phyloP scores from a whole-genome alignment of 768 basidiomycete genomes.

The Brasilioporus rufonigricans region DNA sequence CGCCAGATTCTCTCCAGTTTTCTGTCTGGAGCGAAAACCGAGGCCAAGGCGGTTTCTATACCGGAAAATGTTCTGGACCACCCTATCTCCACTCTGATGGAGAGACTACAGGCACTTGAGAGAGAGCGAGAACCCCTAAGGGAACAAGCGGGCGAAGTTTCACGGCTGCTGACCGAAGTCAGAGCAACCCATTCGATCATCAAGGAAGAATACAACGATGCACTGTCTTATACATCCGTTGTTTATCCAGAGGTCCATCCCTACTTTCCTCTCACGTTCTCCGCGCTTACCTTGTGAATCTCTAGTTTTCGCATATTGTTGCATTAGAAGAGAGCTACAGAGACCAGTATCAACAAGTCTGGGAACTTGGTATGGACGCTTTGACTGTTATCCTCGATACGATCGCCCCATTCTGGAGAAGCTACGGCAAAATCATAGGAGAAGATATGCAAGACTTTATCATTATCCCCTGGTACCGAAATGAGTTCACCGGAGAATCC shows the following conservation, averaged over 20 bases:
- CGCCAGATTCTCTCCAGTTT: slow-evolving; percentile 53
- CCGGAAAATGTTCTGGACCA: slow-evolving; percentile 49
- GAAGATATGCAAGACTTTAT: slow-evolving; percentile 79
- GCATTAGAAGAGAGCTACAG: slow-evolving; percentile 76
- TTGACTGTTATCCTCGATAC: slow-evolving; percentile 73
- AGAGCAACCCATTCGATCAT: slow-evolving; percentile 53
- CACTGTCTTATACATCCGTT: slow-evolving; percentile 65
- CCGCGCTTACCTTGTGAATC: slow-evolving; percentile 4
- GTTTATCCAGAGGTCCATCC: slow-evolving; percentile 71
- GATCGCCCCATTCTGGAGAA: slow-evolving; percentile 78
- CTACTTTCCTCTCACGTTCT: neutral
- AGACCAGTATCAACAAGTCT: slow-evolving; percentile 77
- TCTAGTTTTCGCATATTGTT: slow-evolving; percentile 65
- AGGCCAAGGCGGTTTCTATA: slow-evolving; percentile 3
- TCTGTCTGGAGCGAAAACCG: slow-evolving; percentile 27
- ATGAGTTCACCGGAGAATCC: slow-evolving; percentile 78
- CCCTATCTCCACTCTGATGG: slow-evolving; percentile 49
- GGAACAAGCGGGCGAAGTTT: slow-evolving; percentile 47
- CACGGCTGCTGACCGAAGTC: slow-evolving; percentile 48
- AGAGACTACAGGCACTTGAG: slow-evolving; percentile 51
- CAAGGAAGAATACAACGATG: slow-evolving; percentile 64
- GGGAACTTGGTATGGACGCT: slow-evolving; percentile 79
- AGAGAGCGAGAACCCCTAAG: slow-evolving; percentile 43
- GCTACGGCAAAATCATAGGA: slow-evolving; percentile 78
- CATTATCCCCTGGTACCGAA: slow-evolving; percentile 78